phyloP scores from a whole-genome alignment of 495 filamentous ascomycete species.

The Hypomontagnella monticulosa region DNA sequence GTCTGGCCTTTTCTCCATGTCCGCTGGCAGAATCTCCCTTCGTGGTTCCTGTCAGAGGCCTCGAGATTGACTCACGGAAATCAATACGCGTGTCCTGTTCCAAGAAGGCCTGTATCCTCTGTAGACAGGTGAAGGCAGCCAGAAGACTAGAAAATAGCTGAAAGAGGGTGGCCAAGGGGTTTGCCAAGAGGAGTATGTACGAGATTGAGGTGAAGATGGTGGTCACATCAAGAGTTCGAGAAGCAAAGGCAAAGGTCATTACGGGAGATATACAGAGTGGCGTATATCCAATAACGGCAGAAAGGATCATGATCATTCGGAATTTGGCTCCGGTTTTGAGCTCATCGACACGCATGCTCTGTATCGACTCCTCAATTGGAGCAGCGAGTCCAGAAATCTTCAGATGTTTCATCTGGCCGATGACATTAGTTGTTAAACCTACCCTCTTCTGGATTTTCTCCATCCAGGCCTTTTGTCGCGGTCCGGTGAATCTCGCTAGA shows the following conservation, averaged over 20 bases:
- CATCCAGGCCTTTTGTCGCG: conserved; percentile 58
- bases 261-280: conserved; percentile 59
- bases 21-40: not conserved
- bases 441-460: conserved; percentile 55
- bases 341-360: conserved; percentile 54
- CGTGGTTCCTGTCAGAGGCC: not conserved
- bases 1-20: not conserved
- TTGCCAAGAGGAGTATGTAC: conserved; percentile 66
- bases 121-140: conserved; percentile 53
- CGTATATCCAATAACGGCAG: conserved; percentile 56
- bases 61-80: conserved; percentile 1
- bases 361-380: conserved; percentile 48
- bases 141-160: conserved; percentile 63
- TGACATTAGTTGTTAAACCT: conserved; percentile 50
- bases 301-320: conserved; percentile 52
- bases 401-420: conserved; percentile 58
- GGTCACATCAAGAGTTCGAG: conserved; percentile 57
- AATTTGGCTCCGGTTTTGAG: conserved; percentile 48
- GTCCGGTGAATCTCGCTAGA: conserved; percentile 36
- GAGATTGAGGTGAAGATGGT: conserved; percentile 68
- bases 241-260: conserved; percentile 54
- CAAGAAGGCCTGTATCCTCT: conserved; percentile 54
- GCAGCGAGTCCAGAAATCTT: conserved; percentile 56
- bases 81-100: conserved; percentile 46
- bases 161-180: conserved; percentile 64